Conservation (phyloP, 331 rosid species). For the Phaseolus coccineus region DNA sequence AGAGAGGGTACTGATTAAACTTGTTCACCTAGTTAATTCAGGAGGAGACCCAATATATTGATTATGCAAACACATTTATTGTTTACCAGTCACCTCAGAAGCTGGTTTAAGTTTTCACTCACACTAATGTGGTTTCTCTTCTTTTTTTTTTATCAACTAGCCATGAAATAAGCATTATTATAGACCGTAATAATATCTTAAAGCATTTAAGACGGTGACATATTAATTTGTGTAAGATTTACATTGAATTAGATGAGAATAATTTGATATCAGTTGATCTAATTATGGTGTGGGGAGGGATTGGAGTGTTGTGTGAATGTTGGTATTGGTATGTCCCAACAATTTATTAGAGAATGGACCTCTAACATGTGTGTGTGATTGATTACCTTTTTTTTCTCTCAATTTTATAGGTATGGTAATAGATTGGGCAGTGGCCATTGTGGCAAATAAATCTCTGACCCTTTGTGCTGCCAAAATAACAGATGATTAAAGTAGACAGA, state of each 20-base stretch:
- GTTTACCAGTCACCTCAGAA: constrained; percentile 10
- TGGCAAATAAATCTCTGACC: constrained; percentile 49
- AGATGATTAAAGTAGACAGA: constrained; percentile 52
- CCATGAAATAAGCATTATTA: no score
- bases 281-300: background rate
- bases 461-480: constrained; percentile 55
- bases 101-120: background rate
- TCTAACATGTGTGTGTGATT: constrained; percentile 34
- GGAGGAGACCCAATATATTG: constrained; percentile 10
- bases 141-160: no score
- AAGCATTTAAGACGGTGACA: no score
- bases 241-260: no score
- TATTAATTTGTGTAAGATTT: no score
- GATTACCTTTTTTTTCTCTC: constrained; percentile 39
- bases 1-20: background rate
- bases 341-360: background rate
- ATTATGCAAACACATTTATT: constrained; percentile 7
- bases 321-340: background rate
- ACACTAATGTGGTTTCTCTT: constrained; percentile 1
- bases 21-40: background rate
- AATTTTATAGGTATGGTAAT: constrained; percentile 43
- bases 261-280: background rate
- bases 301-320: background rate
- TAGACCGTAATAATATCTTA: no score
- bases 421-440: constrained; percentile 35